Conservation (phyloP, 2,329 filamentous ascomycete species). For the Pseudocercospora eumusae region DNA sequence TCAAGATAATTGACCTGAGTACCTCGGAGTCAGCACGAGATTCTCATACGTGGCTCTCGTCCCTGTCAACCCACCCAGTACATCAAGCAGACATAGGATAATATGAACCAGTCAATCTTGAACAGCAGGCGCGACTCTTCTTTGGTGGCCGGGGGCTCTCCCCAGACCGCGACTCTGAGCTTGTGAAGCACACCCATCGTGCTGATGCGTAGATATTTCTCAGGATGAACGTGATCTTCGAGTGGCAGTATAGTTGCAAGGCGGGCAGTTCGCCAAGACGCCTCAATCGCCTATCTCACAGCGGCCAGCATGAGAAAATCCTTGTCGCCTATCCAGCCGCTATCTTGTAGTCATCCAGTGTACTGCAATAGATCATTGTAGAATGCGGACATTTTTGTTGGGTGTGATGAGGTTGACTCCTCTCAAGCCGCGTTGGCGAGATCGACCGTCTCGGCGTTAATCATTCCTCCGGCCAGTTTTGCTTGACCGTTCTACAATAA, state of each 20-base stretch:
- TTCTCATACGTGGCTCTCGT: background rate
- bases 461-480: background rate
- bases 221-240: background rate
- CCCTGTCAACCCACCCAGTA: slow-evolving; percentile 35
- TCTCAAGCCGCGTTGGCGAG: background rate
- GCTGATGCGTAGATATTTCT: background rate
- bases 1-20: slow-evolving; percentile 45
- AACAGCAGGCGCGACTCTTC: slow-evolving; percentile 30
- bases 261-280: slow-evolving; percentile 1
- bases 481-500: background rate
- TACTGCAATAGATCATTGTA: background rate
- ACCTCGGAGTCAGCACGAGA: background rate
- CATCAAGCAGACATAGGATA: slow-evolving; percentile 45
- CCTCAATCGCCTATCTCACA: background rate
- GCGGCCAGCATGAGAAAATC: background rate
- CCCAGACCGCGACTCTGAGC: slow-evolving; percentile 32
- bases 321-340: background rate
- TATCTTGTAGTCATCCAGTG: background rate
- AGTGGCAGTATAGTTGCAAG: background rate
- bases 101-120: slow-evolving; percentile 39
- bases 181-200: slow-evolving; percentile 31
- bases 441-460: background rate
- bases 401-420: background rate
- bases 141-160: slow-evolving; percentile 31
- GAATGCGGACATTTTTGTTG: background rate